Evolutionary conservation across 2,329 filamentous ascomycete species (phyloP).

Genomic region (Aspergillus thermomutatus): DNA sequence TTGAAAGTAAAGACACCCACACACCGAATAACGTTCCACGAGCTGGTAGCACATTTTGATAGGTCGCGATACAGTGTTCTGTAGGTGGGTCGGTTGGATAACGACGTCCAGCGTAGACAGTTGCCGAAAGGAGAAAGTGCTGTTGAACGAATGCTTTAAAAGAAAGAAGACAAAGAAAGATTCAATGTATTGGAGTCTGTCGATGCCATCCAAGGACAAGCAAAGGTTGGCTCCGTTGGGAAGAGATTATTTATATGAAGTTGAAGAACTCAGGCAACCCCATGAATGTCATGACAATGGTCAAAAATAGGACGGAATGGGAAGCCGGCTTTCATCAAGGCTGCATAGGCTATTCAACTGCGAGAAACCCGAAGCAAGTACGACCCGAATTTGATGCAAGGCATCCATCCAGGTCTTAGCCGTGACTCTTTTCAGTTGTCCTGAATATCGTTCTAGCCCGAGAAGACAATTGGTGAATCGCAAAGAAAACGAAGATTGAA

Average conservation of each 20-base stretch:
- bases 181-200: not conserved
- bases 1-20: conserved; percentile 82
- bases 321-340: not conserved
- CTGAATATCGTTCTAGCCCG: not conserved
- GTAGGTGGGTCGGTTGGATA: not conserved
- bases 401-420: conserved; percentile 1
- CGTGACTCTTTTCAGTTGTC: not conserved
- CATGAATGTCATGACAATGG: not conserved
- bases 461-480: not conserved
- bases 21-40: conserved; percentile 80
- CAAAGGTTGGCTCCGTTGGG: not conserved
- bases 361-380: not conserved
- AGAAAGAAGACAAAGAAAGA: not conserved
- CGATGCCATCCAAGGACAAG: not conserved
- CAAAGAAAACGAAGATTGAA: not conserved
- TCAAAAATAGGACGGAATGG: not conserved
- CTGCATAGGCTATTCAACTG: not conserved
- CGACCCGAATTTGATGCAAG: conserved; percentile 2
- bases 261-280: conserved; percentile 1
- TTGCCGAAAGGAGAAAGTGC: not conserved
- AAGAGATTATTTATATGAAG: conserved; percentile 1
- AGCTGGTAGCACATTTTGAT: conserved; percentile 79
- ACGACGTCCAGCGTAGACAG: not conserved
- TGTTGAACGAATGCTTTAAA: not conserved
- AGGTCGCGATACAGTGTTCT: not conserved